phyloP scores from a whole-genome alignment of 176 grass and related monocot genomes.

The Eleusine indica region DNA sequence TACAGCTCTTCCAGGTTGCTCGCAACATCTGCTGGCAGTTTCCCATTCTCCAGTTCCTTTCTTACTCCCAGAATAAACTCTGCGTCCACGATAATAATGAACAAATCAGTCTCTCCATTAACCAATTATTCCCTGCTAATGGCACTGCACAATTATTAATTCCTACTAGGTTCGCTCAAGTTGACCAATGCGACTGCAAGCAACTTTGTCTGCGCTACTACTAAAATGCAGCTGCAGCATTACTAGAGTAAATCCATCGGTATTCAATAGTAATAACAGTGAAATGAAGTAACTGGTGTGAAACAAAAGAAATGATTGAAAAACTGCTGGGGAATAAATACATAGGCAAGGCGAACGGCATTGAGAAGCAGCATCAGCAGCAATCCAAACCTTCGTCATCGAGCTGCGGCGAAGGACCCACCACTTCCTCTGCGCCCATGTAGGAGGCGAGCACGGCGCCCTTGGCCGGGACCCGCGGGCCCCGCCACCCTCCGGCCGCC shows the following conservation, averaged over 20 bases:
- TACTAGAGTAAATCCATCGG: background rate
- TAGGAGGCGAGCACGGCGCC: conserved; percentile 81
- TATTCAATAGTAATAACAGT: background rate
- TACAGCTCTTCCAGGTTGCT: conserved; percentile 71
- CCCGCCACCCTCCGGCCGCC: conserved; percentile 28
- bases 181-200: background rate
- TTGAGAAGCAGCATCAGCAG: conserved; percentile 12
- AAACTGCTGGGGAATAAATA: background rate
- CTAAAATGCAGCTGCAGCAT: background rate
- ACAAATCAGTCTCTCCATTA: background rate
- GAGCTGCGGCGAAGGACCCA: conserved; percentile 54
- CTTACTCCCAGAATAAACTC: conserved; percentile 75
- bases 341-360: background rate
- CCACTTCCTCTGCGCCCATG: conserved; percentile 85
- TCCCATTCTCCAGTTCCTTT: conserved; percentile 66
- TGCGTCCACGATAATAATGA: conserved; percentile 27
- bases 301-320: background rate
- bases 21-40: conserved; percentile 68
- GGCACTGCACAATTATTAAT: background rate
- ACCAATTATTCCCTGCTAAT: background rate
- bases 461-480: conserved; percentile 44
- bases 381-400: conserved; percentile 61
- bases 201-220: background rate
- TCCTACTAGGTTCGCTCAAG: background rate
- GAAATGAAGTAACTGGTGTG: background rate